A percentile compares a stretch with the other conserved stretches of the same genome.
These are phyloP conservation scores for Shiraia sp. DNA, from an alignment of 2,329 filamentous ascomycete genomes.

Conservation along the genomic window DNA sequence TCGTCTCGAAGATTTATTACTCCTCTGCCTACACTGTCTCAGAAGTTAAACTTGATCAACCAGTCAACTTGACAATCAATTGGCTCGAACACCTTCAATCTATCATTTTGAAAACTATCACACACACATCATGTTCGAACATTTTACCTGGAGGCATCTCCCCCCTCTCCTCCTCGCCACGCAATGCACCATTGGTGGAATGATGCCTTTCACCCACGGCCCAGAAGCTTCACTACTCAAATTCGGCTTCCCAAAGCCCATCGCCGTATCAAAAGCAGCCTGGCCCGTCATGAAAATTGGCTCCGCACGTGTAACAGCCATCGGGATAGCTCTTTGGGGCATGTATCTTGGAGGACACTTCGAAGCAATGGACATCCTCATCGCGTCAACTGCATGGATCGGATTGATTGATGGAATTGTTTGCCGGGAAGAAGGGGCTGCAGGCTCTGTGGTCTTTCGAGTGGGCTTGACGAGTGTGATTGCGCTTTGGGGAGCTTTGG, in stretches of 20 bases:
- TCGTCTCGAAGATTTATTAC: too few relatives aligned
- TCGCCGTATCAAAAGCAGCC: constrained; percentile 12
- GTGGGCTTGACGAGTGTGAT: constrained; percentile 2
- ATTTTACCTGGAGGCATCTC: constrained; percentile 12
- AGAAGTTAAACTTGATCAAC: too few relatives aligned
- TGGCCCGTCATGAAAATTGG: constrained; percentile 16
- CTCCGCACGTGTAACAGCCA: constrained; percentile 14
- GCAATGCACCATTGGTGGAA: constrained; percentile 10
- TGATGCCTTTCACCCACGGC: constrained; percentile 7
- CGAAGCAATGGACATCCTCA: constrained; percentile 17
- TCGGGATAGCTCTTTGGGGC: constrained; percentile 16
- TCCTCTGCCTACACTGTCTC: too few relatives aligned
- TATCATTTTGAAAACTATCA: too few relatives aligned
- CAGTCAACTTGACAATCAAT: too few relatives aligned
- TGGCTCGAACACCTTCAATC: too few relatives aligned
- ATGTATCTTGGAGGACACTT: constrained; percentile 15
- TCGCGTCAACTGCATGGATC: constrained; percentile 12
- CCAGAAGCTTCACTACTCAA: constrained; percentile 10
- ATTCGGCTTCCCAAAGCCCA: constrained; percentile 10
- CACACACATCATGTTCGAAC: constrained; percentile 4
- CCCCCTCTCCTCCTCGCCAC: constrained; percentile 17
- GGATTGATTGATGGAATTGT: constrained; percentile 15
- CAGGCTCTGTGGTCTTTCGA: constrained; percentile 8
- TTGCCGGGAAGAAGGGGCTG: constrained; percentile 8
- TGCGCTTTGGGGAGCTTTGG: constrained; percentile 16